Percentiles rank a stretch among this genome's conserved stretches.
Evolutionary conservation across 352 stramenopile genomes (phyloP).

Genomic region (Globisporangium nagaii): DNA sequence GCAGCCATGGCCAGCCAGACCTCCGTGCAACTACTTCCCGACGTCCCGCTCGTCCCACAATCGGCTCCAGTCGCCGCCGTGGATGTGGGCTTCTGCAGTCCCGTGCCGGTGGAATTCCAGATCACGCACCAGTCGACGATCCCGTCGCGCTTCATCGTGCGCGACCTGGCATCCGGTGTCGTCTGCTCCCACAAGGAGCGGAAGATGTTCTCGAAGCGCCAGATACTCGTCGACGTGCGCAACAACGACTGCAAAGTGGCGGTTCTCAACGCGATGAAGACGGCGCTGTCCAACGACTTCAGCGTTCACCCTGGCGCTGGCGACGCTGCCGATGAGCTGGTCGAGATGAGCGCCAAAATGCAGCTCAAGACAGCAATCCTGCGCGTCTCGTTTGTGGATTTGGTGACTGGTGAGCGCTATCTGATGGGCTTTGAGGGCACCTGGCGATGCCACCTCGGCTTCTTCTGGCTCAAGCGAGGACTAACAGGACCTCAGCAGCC

Average conservation of each 20-base stretch:
- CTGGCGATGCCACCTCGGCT: neutral
- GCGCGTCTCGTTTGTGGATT: neutral
- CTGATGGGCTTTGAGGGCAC: neutral
- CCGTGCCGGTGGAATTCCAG: neutral
- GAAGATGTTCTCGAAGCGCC: conserved; percentile 1
- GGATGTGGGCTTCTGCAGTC: neutral
- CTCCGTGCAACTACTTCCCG: neutral
- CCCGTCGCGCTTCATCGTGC: conserved; percentile 6
- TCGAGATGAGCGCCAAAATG: conserved; percentile 1
- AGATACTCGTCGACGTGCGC: neutral
- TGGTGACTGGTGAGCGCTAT: neutral
- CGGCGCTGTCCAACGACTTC: neutral
- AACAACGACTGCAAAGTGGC: neutral
- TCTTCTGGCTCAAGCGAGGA: neutral
- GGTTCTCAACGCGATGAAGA: neutral
- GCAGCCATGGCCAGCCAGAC: conserved; percentile 1
- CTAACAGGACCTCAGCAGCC: neutral
- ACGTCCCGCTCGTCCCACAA: neutral
- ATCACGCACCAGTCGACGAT: neutral
- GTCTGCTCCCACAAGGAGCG: neutral
- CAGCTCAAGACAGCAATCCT: neutral
- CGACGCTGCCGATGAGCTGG: neutral
- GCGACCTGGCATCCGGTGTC: neutral
- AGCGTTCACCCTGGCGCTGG: neutral
- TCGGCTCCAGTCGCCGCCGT: neutral